A percentile compares a stretch with the other conserved stretches of the same genome.
Evolutionary conservation across 2,329 filamentous ascomycete species (phyloP).

Genomic region (Byssochlamys sp.): DNA sequence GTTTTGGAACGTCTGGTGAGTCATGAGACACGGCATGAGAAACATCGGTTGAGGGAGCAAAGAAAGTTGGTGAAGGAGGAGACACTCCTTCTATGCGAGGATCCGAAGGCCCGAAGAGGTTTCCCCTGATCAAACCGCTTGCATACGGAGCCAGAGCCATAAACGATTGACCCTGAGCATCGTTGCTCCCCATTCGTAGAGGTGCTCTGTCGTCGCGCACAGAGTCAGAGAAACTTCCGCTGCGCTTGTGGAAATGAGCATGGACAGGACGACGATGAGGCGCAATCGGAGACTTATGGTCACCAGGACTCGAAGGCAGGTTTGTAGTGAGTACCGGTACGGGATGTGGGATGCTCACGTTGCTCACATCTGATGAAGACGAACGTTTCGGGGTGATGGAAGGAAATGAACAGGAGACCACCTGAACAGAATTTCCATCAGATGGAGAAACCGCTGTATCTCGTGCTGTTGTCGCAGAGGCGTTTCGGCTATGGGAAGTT

Average conservation of each 20-base stretch:
- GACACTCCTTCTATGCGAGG: slow-evolving; percentile 64
- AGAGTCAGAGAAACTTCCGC: slow-evolving; percentile 79
- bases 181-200: slow-evolving; percentile 38
- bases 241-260: slow-evolving; percentile 62
- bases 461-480: slow-evolving; percentile 25
- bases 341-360: slow-evolving; percentile 31
- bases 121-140: slow-evolving; percentile 78
- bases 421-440: slow-evolving; percentile 47
- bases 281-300: slow-evolving; percentile 17
- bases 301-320: slow-evolving; percentile 18
- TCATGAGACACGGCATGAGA: slow-evolving; percentile 19
- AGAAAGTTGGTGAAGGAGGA: slow-evolving; percentile 37
- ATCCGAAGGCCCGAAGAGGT: slow-evolving; percentile 70
- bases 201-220: slow-evolving; percentile 57
- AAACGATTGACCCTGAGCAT: slow-evolving; percentile 34
- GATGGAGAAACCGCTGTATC: slow-evolving; percentile 28
- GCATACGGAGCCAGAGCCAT: slow-evolving; percentile 58
- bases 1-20: slow-evolving; percentile 19
- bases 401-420: slow-evolving; percentile 52
- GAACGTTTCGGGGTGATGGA: slow-evolving; percentile 35
- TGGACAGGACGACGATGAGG: slow-evolving; percentile 39
- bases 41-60: slow-evolving; percentile 20
- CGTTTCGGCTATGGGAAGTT: slow-evolving; percentile 22
- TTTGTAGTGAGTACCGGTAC: slow-evolving; percentile 29
- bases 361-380: slow-evolving; percentile 20